Evolutionary conservation across 495 filamentous ascomycete genomes (phyloP).

Genomic region (Aspergillus taichungensis): DNA sequence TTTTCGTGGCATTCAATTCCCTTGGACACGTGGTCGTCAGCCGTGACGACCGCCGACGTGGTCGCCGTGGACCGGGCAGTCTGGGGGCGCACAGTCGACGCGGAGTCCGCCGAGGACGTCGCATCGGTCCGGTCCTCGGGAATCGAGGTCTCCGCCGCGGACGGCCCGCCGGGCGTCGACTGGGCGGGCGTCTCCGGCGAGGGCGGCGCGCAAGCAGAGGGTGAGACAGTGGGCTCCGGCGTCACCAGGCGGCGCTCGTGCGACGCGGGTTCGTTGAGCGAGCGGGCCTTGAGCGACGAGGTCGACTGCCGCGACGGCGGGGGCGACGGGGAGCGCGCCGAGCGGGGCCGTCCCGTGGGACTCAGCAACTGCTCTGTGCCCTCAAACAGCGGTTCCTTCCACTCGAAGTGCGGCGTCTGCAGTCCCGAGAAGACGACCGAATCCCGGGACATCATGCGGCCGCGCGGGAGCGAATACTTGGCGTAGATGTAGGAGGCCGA

Average conservation of each 20-base stretch:
- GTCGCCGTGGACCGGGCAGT: slow-evolving; percentile 35
- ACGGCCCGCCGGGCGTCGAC: slow-evolving; percentile 1
- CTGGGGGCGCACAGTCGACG: slow-evolving; percentile 53
- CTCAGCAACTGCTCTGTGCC: slow-evolving; percentile 27
- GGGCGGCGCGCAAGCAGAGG: not conserved
- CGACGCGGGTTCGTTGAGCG: slow-evolving; percentile 24
- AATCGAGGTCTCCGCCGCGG: slow-evolving; percentile 7
- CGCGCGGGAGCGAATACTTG: slow-evolving; percentile 74
- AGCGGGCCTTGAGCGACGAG: slow-evolving; percentile 28
- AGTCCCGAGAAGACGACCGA: slow-evolving; percentile 57
- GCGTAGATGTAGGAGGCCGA: slow-evolving; percentile 75
- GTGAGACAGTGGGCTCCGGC: slow-evolving; percentile 10
- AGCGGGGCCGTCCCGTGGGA: slow-evolving; percentile 32
- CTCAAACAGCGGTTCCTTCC: slow-evolving; percentile 48
- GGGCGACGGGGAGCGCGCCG: slow-evolving; percentile 31
- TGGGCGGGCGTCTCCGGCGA: slow-evolving; percentile 9
- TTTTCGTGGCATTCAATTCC: slow-evolving; percentile 83
- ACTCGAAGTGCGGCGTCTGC: slow-evolving; percentile 50
- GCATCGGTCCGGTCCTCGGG: slow-evolving; percentile 39
- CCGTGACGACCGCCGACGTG: slow-evolving; percentile 47
- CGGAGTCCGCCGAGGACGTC: slow-evolving; percentile 53
- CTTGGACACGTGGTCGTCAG: slow-evolving; percentile 81
- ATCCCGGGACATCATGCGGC: slow-evolving; percentile 62
- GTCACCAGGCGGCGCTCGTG: slow-evolving; percentile 10
- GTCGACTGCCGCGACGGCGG: slow-evolving; percentile 13